Conservation (phyloP, 768 basidiomycete species). For the Pleurotus giganteus region DNA sequence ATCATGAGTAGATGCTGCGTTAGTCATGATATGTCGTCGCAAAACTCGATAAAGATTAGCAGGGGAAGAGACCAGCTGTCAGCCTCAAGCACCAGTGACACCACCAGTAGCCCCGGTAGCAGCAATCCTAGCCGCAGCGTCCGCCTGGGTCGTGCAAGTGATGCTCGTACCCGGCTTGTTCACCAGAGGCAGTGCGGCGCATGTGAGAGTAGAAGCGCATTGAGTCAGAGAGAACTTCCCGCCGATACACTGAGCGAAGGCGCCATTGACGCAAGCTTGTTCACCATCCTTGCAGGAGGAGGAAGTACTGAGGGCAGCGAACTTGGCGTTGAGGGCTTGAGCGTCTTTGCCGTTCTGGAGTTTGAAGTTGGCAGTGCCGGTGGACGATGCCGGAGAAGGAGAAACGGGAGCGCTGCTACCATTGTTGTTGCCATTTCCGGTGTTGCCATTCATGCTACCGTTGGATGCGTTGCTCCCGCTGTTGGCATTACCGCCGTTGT, state of each 20-base stretch:
- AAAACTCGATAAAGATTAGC: neutral
- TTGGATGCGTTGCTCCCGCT: neutral
- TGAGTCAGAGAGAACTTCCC: conserved; percentile 32
- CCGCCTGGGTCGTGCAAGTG: conserved; percentile 40
- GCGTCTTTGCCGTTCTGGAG: conserved; percentile 37
- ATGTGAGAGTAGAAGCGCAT: conserved; percentile 28
- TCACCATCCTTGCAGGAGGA: conserved; percentile 42
- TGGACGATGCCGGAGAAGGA: neutral
- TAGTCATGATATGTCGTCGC: too few relatives aligned
- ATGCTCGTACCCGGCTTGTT: conserved; percentile 41
- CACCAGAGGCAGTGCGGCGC: conserved; percentile 42
- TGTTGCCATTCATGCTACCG: too few relatives aligned
- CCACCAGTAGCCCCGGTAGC: conserved; percentile 37
- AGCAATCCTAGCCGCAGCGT: conserved; percentile 41
- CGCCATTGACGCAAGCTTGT: conserved; percentile 39
- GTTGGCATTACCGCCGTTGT: conserved; percentile 3
- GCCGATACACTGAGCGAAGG: conserved; percentile 49
- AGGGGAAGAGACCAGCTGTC: neutral
- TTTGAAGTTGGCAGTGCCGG: conserved; percentile 20
- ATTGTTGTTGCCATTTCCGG: neutral
- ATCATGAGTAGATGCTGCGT: too few relatives aligned
- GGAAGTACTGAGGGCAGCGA: conserved; percentile 32
- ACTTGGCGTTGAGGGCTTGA: conserved; percentile 37
- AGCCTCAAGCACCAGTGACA: conserved; percentile 10
- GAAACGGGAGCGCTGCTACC: conserved; percentile 5